A percentile compares a stretch with the other conserved stretches of the same genome.
Conservation (phyloP, 2,329 filamentous ascomycete species). For the Colletotrichum theobromicola region DNA sequence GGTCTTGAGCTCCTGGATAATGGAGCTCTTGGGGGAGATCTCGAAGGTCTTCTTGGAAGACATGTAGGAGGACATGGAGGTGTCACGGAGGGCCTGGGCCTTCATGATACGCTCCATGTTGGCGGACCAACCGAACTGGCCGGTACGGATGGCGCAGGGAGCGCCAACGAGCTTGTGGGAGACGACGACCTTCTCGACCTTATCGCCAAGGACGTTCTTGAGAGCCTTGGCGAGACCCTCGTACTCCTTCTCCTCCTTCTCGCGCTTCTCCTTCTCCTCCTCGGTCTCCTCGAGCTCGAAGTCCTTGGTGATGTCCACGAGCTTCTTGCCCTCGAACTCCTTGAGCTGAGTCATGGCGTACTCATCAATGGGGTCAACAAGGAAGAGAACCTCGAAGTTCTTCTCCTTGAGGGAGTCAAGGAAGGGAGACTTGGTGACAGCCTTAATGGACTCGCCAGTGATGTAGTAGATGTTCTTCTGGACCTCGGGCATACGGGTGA, state of each 20-base stretch:
- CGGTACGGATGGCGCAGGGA: slow-evolving; percentile 98
- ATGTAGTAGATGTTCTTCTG: slow-evolving; percentile 99
- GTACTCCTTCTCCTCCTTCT: slow-evolving; percentile 98
- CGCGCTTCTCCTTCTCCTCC: slow-evolving; percentile 96
- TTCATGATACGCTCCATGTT: slow-evolving; percentile 99
- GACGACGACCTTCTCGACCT: slow-evolving; percentile 99
- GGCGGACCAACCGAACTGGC: slow-evolving; percentile 99
- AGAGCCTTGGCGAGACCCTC: slow-evolving; percentile 93
- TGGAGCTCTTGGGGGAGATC: slow-evolving; percentile 98
- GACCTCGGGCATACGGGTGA: slow-evolving; percentile 99
- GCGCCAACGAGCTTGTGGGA: slow-evolving; percentile 95
- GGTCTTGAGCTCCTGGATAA: slow-evolving; percentile 99
- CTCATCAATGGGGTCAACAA: slow-evolving; percentile 99
- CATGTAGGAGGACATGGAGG: slow-evolving; percentile 99
- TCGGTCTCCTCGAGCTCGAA: slow-evolving; percentile 99
- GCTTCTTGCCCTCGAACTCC: slow-evolving; percentile 99
- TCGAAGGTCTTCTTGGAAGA: slow-evolving; percentile 99
- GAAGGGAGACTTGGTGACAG: slow-evolving; percentile 98
- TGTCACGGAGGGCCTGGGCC: slow-evolving; percentile 99
- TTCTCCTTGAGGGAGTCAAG: slow-evolving; percentile 98
- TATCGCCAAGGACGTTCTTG: slow-evolving; percentile 99
- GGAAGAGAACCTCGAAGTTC: slow-evolving; percentile 99
- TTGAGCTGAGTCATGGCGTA: slow-evolving; percentile 99
- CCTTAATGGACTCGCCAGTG: slow-evolving; percentile 99
- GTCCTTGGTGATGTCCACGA: slow-evolving; percentile 99